A percentile compares a stretch with the other conserved stretches of the same genome.
These are phyloP conservation scores for Vigna unguiculata DNA, from an alignment of 306 rosid genomes.

Conservation along the genomic window DNA sequence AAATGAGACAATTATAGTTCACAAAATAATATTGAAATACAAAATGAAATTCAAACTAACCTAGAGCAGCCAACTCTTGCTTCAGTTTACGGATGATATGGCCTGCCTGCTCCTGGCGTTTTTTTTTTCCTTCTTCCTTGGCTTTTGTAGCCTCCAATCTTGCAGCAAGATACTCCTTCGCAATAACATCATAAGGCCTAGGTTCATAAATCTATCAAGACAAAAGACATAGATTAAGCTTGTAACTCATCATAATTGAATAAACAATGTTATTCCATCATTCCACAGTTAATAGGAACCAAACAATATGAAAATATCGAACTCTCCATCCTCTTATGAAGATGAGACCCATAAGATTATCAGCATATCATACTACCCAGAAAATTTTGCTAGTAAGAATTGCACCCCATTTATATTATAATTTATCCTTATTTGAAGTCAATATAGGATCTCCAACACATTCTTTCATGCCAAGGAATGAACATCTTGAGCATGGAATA, in stretches of 20 bases:
- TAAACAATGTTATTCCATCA: background rate
- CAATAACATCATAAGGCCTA: conserved; percentile 80
- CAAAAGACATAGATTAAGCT: conserved; percentile 39
- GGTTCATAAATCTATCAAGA: conserved; percentile 60
- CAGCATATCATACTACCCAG: background rate
- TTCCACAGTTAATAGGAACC: conserved; percentile 21
- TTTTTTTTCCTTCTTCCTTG: conserved; percentile 74
- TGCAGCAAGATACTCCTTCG: conserved; percentile 80
- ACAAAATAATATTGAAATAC: conserved; percentile 39
- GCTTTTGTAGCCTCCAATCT: conserved; percentile 84
- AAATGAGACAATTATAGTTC: conserved; percentile 28
- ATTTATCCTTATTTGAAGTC: too few relatives aligned
- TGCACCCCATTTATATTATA: too few relatives aligned
- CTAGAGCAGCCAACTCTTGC: conserved; percentile 78
- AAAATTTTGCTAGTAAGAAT: too few relatives aligned
- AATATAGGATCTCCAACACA: too few relatives aligned
- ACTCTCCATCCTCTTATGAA: background rate
- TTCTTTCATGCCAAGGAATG: too few relatives aligned
- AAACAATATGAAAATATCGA: conserved; percentile 20
- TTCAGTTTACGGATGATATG: conserved; percentile 74
- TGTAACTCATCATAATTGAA: conserved; percentile 14
- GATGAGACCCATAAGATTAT: background rate
- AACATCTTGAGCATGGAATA: too few relatives aligned
- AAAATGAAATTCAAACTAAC: conserved; percentile 52
- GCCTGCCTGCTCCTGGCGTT: conserved; percentile 81